Base-by-base conservation (phyloP, 2,329 filamentous ascomycete species). In the Aspergillus sp. region DNA sequence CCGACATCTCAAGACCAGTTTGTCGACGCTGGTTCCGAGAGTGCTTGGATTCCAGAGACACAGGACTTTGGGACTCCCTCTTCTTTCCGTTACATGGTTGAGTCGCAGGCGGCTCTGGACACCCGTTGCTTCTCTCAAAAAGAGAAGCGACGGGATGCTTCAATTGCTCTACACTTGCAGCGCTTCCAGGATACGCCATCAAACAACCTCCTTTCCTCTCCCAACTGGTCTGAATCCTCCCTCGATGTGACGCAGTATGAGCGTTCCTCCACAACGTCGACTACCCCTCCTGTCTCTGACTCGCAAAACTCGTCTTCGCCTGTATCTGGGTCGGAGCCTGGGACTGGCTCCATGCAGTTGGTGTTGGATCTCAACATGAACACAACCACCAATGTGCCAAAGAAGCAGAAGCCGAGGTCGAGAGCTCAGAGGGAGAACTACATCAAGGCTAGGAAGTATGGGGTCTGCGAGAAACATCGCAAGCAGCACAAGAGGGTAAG, bases 291-390 rank as follows among this genome's bases (percentile, higher is more conserved):
- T 21, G 35, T 64, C 17, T 62, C 60, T 43, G 57, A 51, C n/a
- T 56, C 64, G 14, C 27, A 31, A 31, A 31, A 31, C 27, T 31
- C 27, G 9, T 31, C 27, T 31, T 31, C 27, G 27, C 27, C 65
- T 19, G 37, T 64, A 19, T 62, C 60, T 43, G 57, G 51, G 17
- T 56, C 64, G 14, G 60, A 62, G 7, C 39, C 65, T 9, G 57
- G 55, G 4, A 55, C 64, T 21, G 73, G 68, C 3, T 65, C 65
- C 6, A 64, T 76, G 40, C 73, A 77, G 48, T 55, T 77, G 60
- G 72, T 77, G 14, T 70, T 77, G 31, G 75, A 77, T 55, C 58
- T 77, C 63, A 77, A 77, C 60, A 75, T 77, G 73, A 77, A 77
- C 53, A 66, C 72, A 4, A 69, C 74, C 5, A 71, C 73, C n/a